These are phyloP conservation scores for Aspergillus sp. DNA, from an alignment of 2,329 filamentous ascomycete species.

Conservation along the genomic window DNA sequence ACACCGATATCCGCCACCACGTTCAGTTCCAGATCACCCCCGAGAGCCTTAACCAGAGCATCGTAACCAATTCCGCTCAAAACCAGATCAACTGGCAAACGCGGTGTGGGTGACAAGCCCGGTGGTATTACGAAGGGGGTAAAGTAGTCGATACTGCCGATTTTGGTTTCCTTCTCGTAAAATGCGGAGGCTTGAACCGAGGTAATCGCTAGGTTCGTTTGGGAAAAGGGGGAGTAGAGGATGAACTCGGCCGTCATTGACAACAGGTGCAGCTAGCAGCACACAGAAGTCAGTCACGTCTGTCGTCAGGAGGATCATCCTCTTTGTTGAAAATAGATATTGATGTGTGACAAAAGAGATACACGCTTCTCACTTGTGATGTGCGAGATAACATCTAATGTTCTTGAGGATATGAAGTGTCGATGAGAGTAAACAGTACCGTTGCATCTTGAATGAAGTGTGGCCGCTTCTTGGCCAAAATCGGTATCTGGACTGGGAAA, in stretches of 20 bases:
- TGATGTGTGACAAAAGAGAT: not conserved
- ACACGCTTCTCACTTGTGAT: too few species aligned
- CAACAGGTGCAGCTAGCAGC: slow-evolving; percentile 63
- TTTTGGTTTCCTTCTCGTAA: slow-evolving; percentile 72
- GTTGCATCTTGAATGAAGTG: slow-evolving; percentile 82
- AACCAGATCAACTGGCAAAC: slow-evolving; percentile 76
- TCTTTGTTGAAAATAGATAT: too few species aligned
- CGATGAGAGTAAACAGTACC: slow-evolving; percentile 32
- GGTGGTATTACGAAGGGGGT: slow-evolving; percentile 72
- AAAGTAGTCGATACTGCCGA: slow-evolving; percentile 73
- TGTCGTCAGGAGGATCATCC: not conserved
- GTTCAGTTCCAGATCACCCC: slow-evolving; percentile 73
- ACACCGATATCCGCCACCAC: slow-evolving; percentile 72
- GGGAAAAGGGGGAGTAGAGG: slow-evolving; percentile 70
- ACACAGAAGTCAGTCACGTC: slow-evolving; percentile 10
- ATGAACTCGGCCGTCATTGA: slow-evolving; percentile 83
- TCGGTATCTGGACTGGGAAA: slow-evolving; percentile 67
- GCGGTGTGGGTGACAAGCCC: slow-evolving; percentile 66
- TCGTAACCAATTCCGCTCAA: slow-evolving; percentile 76
- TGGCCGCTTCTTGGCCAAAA: slow-evolving; percentile 49
- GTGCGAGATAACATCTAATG: too few species aligned
- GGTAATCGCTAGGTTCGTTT: slow-evolving; percentile 72
- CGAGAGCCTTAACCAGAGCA: slow-evolving; percentile 72
- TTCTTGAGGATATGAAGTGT: slow-evolving; percentile 7
- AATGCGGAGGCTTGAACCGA: slow-evolving; percentile 77